phyloP scores from a whole-genome alignment of 2,329 filamentous ascomycete species.

The Leptodontidium sp. region DNA sequence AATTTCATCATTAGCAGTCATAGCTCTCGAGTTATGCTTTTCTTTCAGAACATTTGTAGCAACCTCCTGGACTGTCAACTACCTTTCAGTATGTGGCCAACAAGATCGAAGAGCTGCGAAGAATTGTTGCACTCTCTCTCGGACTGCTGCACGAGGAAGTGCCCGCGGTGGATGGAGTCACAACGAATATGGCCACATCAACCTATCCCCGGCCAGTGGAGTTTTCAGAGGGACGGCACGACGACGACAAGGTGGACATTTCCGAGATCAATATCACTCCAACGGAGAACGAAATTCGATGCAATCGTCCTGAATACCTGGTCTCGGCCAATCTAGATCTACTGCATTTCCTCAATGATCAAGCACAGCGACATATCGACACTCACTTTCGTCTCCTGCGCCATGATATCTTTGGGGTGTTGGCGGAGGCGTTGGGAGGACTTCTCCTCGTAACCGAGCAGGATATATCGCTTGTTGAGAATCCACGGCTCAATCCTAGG shows the following conservation, averaged over 20 bases:
- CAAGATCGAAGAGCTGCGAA: constrained; percentile 28
- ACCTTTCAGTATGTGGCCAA: constrained; percentile 28
- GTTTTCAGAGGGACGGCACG: constrained; percentile 29
- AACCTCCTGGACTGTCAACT: constrained; percentile 27
- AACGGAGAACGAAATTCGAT: constrained; percentile 47
- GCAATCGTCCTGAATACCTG: constrained; percentile 53
- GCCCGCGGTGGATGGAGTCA: constrained; percentile 21
- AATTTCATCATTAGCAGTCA: constrained; percentile 48
- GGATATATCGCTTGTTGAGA: constrained; percentile 32
- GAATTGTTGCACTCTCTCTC: constrained; percentile 31
- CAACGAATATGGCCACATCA: constrained; percentile 28
- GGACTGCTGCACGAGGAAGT: constrained; percentile 20
- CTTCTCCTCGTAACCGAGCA: constrained; percentile 33
- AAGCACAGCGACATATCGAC: constrained; percentile 39
- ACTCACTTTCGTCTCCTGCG: constrained; percentile 45
- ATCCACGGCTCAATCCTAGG: constrained; percentile 33
- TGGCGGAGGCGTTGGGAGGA: constrained; percentile 50
- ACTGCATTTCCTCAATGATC: constrained; percentile 51
- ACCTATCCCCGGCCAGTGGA: constrained; percentile 32
- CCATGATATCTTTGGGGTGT: constrained; percentile 61
- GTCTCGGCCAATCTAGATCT: constrained; percentile 50
- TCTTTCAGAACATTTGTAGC: constrained; percentile 41
- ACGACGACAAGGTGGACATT: constrained; percentile 46
- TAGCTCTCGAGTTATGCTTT: constrained; percentile 45
- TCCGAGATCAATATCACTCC: constrained; percentile 47